Base-by-base conservation (phyloP, 2,329 filamentous ascomycete species). In the Bertia moriformis region DNA sequence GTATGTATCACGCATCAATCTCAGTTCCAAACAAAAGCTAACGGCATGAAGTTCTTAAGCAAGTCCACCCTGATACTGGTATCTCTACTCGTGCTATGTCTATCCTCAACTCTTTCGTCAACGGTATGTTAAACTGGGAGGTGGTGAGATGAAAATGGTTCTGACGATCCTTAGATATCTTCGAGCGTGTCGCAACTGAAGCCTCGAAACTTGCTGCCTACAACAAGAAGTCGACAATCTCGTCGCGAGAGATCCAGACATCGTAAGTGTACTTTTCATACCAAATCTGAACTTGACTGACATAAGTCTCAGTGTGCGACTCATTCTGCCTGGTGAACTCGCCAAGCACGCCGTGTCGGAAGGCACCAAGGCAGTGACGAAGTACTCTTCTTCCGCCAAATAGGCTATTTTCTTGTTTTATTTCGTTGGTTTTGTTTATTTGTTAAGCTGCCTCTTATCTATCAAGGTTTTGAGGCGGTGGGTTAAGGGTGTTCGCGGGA, bases 31-130 rank as follows among this genome's bases (percentile, higher is more conserved):
- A 64, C 55, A 56, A 50, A 60, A 53, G 41, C 46, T 36, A 39
- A 29, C 14, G 17, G 30, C 30, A 19, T 54, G 4, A 52, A 96
- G 91, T 98, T 57, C 82, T 98, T 63, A 98, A 98, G 82, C 91
- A 98, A 78, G 91, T 98, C 53, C 91, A 98, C 73, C 91, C 91
- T 46, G 91, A 98, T 67, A 98, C 91, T 55, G 91, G 91, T 86
- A 98, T 98, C 67, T 96, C 91, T 64, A 96, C 95, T 76, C 88
- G 91, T 58, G 91, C 91, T 62, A 98, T 98, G 91, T 95, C 88
- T 41, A 98, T 98, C 61, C 70, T 98, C 58, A 98, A 98, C 83
- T 98, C 91, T 0, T 98, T 98, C 60, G 91, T 98, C 73, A 98
- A 96, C 63, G 87, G 84, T 89, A 73, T 61, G 79, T 61, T 24